A percentile compares a stretch with the other conserved stretches of the same genome.
Evolutionary conservation across 2,329 filamentous ascomycete genomes (phyloP).

Genomic region (Colletotrichum navitas): DNA sequence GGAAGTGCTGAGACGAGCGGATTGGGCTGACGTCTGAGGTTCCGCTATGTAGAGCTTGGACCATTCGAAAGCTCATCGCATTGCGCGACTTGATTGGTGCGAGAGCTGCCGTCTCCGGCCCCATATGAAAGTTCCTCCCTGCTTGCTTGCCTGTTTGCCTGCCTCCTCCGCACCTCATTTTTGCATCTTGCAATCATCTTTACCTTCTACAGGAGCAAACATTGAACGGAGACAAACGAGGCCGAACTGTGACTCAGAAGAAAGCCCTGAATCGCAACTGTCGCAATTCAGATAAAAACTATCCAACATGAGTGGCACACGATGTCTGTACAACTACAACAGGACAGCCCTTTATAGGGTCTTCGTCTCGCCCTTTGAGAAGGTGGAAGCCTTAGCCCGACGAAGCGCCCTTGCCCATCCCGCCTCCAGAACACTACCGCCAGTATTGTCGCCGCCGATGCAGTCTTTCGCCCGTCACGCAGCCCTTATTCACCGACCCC

Average conservation of each 20-base stretch:
- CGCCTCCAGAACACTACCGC: constrained; percentile 14
- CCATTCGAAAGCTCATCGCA: constrained; percentile 34
- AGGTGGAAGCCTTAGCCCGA: constrained; percentile 45
- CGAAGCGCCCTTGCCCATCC: constrained; percentile 41
- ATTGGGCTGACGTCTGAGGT: constrained; percentile 6
- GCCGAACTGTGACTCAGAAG: constrained; percentile 1
- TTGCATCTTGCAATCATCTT: constrained; percentile 1
- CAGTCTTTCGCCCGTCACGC: constrained; percentile 26
- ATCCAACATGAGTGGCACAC: constrained; percentile 58
- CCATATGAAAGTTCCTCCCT: constrained; percentile 8
- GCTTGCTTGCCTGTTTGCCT: not conserved
- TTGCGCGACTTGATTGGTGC: constrained; percentile 32
- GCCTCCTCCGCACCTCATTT: constrained; percentile 3
- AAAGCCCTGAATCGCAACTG: not conserved
- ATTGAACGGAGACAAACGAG: constrained; percentile 3
- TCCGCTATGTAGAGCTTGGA: constrained; percentile 32
- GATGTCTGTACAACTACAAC: constrained; percentile 59
- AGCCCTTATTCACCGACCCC: constrained; percentile 16
- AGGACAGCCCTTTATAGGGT: constrained; percentile 61
- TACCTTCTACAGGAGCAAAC: not conserved
- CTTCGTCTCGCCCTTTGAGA: constrained; percentile 56
- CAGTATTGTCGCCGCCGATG: constrained; percentile 1
- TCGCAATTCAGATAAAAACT: constrained; percentile 13
- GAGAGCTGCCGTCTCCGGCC: not conserved
- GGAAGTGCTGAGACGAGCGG: constrained; percentile 10